Percentiles rank a stretch among this genome's conserved stretches.
Conservation (phyloP, 768 basidiomycete genomes). For the Boletus vinaceobasis region DNA sequence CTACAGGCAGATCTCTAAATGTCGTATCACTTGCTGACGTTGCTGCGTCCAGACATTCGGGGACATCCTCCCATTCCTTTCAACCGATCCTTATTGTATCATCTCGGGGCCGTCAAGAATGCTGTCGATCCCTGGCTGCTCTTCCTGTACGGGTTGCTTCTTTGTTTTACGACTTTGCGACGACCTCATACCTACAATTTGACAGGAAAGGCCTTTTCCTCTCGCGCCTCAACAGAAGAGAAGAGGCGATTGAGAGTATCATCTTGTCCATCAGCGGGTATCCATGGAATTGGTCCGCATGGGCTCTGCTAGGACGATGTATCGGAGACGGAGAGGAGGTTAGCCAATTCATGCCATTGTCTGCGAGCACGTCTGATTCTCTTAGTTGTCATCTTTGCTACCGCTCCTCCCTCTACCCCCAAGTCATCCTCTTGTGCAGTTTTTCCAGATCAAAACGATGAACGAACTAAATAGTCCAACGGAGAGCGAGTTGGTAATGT, state of each 20-base stretch:
- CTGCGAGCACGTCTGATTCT: constrained; percentile 8
- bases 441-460: constrained; percentile 87
- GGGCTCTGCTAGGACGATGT: constrained; percentile 77
- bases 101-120: constrained; percentile 58
- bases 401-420: constrained; percentile 47
- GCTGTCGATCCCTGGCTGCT: constrained; percentile 76
- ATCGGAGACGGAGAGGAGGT: constrained; percentile 88
- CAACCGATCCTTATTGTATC: constrained; percentile 52
- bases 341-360: constrained; percentile 1
- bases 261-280: constrained; percentile 72
- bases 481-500: constrained; percentile 77
- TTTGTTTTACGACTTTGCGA: not conserved
- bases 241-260: constrained; percentile 81
- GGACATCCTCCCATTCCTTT: constrained; percentile 66
- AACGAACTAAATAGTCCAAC: constrained; percentile 88
- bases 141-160: constrained; percentile 55
- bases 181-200: not conserved
- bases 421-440: constrained; percentile 52
- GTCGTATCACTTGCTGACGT: not conserved
- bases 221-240: constrained; percentile 70
- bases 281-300: constrained; percentile 96
- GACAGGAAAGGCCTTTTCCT: constrained; percentile 81
- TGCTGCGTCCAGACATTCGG: constrained; percentile 50
- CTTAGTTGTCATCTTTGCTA: constrained; percentile 43
- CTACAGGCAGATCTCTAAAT: not conserved